Base-by-base conservation (phyloP, 192 early-diverging fungal species). In the Podila clonocystis region DNA sequence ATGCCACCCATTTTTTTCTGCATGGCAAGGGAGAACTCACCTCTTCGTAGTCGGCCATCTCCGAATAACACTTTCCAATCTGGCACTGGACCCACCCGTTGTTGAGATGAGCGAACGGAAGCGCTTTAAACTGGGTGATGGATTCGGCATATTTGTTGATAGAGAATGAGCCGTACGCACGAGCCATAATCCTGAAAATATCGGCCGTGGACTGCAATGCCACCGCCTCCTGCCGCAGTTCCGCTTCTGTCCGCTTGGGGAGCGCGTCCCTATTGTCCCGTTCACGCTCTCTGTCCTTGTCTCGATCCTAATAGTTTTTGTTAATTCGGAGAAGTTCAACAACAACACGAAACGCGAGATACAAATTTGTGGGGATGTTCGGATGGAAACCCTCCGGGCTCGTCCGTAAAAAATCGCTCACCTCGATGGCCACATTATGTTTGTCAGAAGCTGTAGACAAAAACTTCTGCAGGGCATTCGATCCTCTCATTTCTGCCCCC, bases 21-120 rank as follows among this genome's bases (percentile, higher is more conserved):
- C 11, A 8, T 24, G 34, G 55, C 50, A 67, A 62, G 11, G 20
- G 17, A 3, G 48, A 17, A 50, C 57, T 67, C 85, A 84, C 85
- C 78, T 57, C 33, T 12, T 55, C 17, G 62, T 87, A 85, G 50
- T 87, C 74, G 5, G 62, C 75, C 79, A 85, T 64, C 50, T 78
- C 85, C 59, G 79, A 82, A 36, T 80, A 63, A 26, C 70, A 71
- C 67, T 82, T 87, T 24, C 66, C 85, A 15, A 87, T 36, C 58
- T 85, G 82, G 19, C 83, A 73, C 33, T 80, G 78, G 5, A 82
- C 74, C 80, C 82, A 87, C 11, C 75, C 73, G 7, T 80, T 82
- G 15, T 74, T 22, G 24, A 73, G 49, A 17, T 87, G 83, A 30
- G 66, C 63, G 15, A 24, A 38, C 17, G 80, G 82, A 36, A 87